A percentile compares a stretch with the other conserved stretches of the same genome.
phyloP scores from a whole-genome alignment of 1,284 basidiomycete genomes.

The Porodaedalea pini region DNA sequence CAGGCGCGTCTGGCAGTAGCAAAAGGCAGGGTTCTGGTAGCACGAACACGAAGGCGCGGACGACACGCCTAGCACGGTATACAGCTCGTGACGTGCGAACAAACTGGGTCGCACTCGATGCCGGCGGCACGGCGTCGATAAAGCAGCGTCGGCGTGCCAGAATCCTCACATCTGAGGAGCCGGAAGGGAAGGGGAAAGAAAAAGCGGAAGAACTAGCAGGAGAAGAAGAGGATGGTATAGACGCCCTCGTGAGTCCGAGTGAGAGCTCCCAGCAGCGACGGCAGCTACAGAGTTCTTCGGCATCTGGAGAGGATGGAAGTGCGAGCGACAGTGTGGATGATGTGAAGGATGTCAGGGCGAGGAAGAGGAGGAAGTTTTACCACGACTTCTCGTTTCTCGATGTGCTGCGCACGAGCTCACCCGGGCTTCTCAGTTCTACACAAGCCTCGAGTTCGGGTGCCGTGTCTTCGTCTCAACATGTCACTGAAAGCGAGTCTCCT shows the following conservation, averaged over 20 bases:
- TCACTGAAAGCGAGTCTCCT: not conserved
- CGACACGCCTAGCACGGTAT: slow-evolving; percentile 27
- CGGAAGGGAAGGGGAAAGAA: slow-evolving; percentile 28
- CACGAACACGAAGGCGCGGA: not conserved
- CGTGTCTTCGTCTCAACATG: not conserved
- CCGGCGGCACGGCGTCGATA: slow-evolving; percentile 34
- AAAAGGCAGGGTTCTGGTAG: not conserved
- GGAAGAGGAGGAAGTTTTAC: slow-evolving; percentile 37
- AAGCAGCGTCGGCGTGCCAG: slow-evolving; percentile 18
- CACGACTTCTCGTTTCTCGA: slow-evolving; percentile 39
- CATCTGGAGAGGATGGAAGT: slow-evolving; percentile 8
- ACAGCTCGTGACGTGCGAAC: slow-evolving; percentile 39
- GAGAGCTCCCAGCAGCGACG: not conserved
- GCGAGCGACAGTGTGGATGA: slow-evolving; percentile 5
- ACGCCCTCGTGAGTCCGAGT: slow-evolving; percentile 21
- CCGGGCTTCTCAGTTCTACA: slow-evolving; percentile 17
- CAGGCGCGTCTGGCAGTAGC: slow-evolving; percentile 27
- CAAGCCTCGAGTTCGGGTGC: not conserved
- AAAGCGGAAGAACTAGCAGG: slow-evolving; percentile 21
- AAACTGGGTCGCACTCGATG: slow-evolving; percentile 45
- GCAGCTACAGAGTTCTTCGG: not conserved
- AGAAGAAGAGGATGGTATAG: slow-evolving; percentile 25
- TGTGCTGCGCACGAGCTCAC: slow-evolving; percentile 3
- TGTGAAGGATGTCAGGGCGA: slow-evolving; percentile 30
- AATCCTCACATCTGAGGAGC: slow-evolving; percentile 19